Evolutionary conservation across 495 filamentous ascomycete species (phyloP).

Genomic region (Glonium stellatum): DNA sequence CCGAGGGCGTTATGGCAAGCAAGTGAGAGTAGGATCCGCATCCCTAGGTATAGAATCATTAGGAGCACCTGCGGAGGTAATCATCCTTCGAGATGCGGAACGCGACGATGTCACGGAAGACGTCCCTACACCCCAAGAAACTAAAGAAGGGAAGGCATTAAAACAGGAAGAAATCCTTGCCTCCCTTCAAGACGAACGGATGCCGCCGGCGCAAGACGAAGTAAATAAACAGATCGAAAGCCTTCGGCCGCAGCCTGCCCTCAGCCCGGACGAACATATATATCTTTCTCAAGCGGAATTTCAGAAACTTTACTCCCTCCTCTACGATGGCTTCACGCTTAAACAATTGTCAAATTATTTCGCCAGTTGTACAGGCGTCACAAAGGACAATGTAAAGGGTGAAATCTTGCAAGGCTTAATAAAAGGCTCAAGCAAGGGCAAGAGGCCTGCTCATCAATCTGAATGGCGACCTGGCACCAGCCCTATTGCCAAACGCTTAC

Average conservation of each 20-base stretch:
- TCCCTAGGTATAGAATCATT: slow-evolving; percentile 18
- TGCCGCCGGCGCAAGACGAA: slow-evolving; percentile 4
- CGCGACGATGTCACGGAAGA: background rate
- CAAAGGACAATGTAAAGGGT: background rate
- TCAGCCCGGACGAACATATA: slow-evolving; percentile 6
- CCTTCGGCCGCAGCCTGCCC: slow-evolving; percentile 12
- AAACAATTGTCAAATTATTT: slow-evolving; percentile 22
- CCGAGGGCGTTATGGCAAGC: slow-evolving; percentile 11
- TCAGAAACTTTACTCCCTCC: slow-evolving; percentile 1
- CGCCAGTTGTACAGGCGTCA: background rate
- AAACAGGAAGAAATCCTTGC: slow-evolving; percentile 11
- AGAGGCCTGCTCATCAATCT: slow-evolving; percentile 6
- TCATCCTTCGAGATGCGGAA: slow-evolving; percentile 19
- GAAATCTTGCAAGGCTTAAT: slow-evolving; percentile 3
- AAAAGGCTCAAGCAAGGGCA: background rate
- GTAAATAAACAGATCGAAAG: slow-evolving; percentile 18
- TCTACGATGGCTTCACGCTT: slow-evolving; percentile 14
- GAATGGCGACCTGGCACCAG: slow-evolving; percentile 23
- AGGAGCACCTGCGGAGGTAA: slow-evolving; percentile 23
- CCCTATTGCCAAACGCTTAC: slow-evolving; percentile 5
- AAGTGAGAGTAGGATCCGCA: slow-evolving; percentile 12
- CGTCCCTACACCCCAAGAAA: background rate
- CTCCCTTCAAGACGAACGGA: slow-evolving; percentile 12
- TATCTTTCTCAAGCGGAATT: slow-evolving; percentile 16
- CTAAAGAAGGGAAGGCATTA: slow-evolving; percentile 2